phyloP scores from a whole-genome alignment of 441 rosid genomes.

The Dalechampia spathulata region DNA sequence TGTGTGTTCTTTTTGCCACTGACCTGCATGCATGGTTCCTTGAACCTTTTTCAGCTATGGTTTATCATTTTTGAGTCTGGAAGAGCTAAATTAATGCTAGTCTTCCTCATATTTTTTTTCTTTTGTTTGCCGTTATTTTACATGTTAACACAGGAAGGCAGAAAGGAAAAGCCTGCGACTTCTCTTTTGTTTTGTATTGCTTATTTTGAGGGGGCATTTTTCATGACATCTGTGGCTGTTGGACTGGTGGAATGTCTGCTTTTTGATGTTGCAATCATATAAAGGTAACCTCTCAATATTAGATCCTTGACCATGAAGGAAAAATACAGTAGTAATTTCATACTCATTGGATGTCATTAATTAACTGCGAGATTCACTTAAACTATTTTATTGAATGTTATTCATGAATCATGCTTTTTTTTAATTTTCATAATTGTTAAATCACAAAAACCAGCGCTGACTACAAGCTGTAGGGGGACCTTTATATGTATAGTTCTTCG shows the following conservation, averaged over 20 bases:
- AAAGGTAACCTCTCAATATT: constrained; percentile 11
- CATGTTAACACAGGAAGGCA: constrained; percentile 14
- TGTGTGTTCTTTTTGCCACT: not conserved
- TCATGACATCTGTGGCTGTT: not conserved
- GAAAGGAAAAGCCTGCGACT: not conserved
- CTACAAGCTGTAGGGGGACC: too few species aligned
- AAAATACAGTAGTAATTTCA: not conserved
- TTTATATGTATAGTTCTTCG: too few species aligned
- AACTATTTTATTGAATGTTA: not conserved
- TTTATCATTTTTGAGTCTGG: too few species aligned
- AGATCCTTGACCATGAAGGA: not conserved
- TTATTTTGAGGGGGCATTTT: constrained; percentile 4
- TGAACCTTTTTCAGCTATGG: not conserved
- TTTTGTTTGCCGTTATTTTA: not conserved
- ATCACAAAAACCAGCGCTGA: too few species aligned
- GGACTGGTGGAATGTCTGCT: constrained; percentile 9
- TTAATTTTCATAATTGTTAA: too few species aligned
- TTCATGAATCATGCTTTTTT: too few species aligned
- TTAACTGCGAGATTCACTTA: not conserved
- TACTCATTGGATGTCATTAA: not conserved
- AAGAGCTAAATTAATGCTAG: too few species aligned
- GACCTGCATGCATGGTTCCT: not conserved
- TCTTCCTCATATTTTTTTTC: too few species aligned
- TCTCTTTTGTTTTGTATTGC: not conserved
- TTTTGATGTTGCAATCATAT: constrained; percentile 19